Evolutionary conservation across 805 yeast species (phyloP), one percentile per base, ranked within the genome.

Genomic region (Scheffersomyces coipomensis): DNA sequence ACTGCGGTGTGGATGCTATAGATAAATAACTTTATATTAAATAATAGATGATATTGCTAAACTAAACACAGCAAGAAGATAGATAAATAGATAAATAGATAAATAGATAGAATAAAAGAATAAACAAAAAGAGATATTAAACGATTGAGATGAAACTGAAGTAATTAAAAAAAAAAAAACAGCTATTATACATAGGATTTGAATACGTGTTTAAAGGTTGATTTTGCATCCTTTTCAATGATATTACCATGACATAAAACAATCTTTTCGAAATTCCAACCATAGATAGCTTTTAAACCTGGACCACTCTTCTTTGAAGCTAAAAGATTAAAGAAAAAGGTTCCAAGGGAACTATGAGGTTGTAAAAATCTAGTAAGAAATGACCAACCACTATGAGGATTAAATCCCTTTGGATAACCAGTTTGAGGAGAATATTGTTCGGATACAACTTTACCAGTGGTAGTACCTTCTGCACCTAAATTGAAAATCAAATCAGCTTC

Each of bases 401-500:
- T 58, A 34, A 49, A 57, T 6, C 55, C 56, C 4, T 59, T 65
- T 7, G 67, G 65, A 44, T 65, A 81, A 23, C 83, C 86, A 6
- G 63, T 48, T 26, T 47, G 64, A 1, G 67, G 60, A 18, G 69
- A 61, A 49, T 56, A 74, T 48, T 76, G 82, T 40, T 68, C 73
- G 46, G 66, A 49, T 4, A 51, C 46, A 19, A 39, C 49, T 12
- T 44, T 34, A 4, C 49, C 47, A 19, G 38, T 26, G 9, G 48
- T 44, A n/a, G 56, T 47, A 10, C 70, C 73, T 13, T 53, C 47
- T 24, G 66, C 64, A 10, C 80, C 81, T 45, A 81, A 62, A 53
- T 81, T 79, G 61, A 83, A 76, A 24, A 82, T 50, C 42, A 82
- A 53, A 55, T 83, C 88, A 11, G 82, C 88, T 48, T 73, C 79